Percentiles rank a stretch among this genome's conserved stretches.
These are phyloP conservation scores for Pelargonium cotyledonis DNA, from an alignment of 441 rosid genomes.

Conservation along the genomic window DNA sequence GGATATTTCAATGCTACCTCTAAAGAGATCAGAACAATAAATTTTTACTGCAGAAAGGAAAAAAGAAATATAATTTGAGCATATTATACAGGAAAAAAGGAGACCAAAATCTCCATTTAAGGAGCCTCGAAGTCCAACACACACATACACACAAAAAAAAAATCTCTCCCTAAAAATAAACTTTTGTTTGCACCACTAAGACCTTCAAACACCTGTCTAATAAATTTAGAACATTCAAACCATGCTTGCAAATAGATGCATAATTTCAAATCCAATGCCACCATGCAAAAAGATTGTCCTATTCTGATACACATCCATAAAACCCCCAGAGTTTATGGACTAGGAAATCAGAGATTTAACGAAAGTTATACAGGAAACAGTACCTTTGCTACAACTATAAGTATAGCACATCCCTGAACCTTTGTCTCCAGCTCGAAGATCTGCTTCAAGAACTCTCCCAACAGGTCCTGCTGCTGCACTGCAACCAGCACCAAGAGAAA, in stretches of 20 bases:
- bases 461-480: conserved; percentile 96
- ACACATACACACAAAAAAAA: too few species aligned
- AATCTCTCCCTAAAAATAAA: too few species aligned
- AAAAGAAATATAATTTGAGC: too few species aligned
- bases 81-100: too few species aligned
- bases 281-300: not conserved
- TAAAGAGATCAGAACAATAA: too few species aligned
- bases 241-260: not conserved
- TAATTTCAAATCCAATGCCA: not conserved
- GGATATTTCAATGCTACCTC: too few species aligned
- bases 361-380: not conserved
- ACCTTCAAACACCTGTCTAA: too few species aligned
- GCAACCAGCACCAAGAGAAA: conserved; percentile 94
- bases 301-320: not conserved
- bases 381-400: conserved; percentile 96
- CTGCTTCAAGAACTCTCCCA: conserved; percentile 95
- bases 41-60: too few species aligned
- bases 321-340: not conserved
- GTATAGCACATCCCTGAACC: conserved; percentile 96
- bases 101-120: too few species aligned
- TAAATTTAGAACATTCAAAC: not conserved
- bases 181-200: too few species aligned
- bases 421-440: conserved; percentile 85
- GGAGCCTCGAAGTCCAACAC: too few species aligned
- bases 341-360: not conserved